Conservation (phyloP, 208 protist species). For the Lotmaria passim region DNA sequence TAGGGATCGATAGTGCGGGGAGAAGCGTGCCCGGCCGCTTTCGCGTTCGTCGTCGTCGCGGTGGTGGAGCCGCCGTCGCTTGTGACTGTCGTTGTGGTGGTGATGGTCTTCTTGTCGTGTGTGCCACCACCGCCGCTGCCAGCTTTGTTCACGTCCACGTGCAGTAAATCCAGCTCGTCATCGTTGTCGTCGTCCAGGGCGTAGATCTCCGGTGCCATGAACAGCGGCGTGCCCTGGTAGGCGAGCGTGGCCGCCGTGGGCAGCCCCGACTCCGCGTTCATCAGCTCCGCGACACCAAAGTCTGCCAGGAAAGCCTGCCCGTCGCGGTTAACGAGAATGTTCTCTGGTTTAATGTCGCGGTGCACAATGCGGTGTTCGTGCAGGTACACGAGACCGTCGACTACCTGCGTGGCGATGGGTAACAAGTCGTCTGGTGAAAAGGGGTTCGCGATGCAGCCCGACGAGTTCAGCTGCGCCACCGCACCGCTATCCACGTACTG, state of each 20-base stretch:
- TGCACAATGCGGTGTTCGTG: conserved; percentile 84
- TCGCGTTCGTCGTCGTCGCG: neutral
- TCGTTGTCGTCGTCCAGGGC: conserved; percentile 18
- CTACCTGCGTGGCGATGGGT: conserved; percentile 57
- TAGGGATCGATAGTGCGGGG: conserved; percentile 56
- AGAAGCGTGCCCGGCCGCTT: neutral
- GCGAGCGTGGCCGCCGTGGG: conserved; percentile 54
- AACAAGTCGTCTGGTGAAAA: conserved; percentile 45
- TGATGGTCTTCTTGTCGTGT: neutral
- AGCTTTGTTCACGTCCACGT: neutral
- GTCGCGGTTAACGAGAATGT: conserved; percentile 72
- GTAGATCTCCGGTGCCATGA: conserved; percentile 83
- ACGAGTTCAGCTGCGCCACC: conserved; percentile 43
- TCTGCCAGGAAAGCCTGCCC: conserved; percentile 74
- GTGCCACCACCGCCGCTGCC: neutral
- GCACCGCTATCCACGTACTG: conserved; percentile 89
- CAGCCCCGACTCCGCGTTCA: conserved; percentile 49
- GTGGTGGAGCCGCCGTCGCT: too few relatives aligned
- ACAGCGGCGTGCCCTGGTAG: conserved; percentile 77
- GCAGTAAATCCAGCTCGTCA: neutral
- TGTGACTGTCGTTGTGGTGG: neutral
- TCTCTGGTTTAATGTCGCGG: conserved; percentile 91
- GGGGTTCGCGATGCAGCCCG: conserved; percentile 44
- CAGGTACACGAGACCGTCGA: conserved; percentile 67
- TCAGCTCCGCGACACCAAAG: conserved; percentile 85